Base-by-base conservation (phyloP, 2,329 filamentous ascomycete genomes). In the Chaetomiaceae sp. region DNA sequence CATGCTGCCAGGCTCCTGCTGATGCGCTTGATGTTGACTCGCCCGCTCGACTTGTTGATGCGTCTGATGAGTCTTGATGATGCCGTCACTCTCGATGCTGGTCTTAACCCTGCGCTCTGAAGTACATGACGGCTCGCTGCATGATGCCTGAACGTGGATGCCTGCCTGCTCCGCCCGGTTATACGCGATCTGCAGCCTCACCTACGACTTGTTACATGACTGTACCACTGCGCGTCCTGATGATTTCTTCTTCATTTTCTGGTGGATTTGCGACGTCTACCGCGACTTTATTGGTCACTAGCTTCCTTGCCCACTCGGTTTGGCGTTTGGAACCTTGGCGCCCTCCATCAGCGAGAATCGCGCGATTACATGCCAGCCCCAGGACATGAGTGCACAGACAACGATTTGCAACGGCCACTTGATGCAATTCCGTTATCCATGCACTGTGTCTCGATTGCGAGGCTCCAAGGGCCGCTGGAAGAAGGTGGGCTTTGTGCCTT, bases 11-110 rank as follows among this genome's bases (percentile, higher is more conserved):
- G 47, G 36, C 5, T 24, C 47, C 49, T 48, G 47, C 42, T 57
- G 54, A 51, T 52, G 52, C 50, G 51, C 51, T 52, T 57, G 55
- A 50, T 55, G 55, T 48, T 58, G 56, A 55, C 47, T 19, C 45
- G 43, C 48, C 47, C 53, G 36, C 47, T 49, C 49, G 46, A 48
- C 51, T 50, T 44, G 42, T 53, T 55, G 56, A 54, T 48, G 51
- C 54, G 48, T 51, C 48, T 47, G 47, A 43, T 54, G 48, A 47
- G 48, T 53, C 50, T 44, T 56, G 53, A 56, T 48, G 42, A 19
- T 55, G 47, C 47, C 45, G 34, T 35, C 40, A 24, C 17, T n/a
- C 18, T 36, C 30, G 39, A 43, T 43, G 40, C 34, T 36, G 40
- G 20, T 30, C 47, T 42, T 54, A 49, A 54, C 44, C 37, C 18